Evolutionary conservation across 192 early-diverging fungal genomes (phyloP).

Genomic region (Lobosporangium transversale): DNA sequence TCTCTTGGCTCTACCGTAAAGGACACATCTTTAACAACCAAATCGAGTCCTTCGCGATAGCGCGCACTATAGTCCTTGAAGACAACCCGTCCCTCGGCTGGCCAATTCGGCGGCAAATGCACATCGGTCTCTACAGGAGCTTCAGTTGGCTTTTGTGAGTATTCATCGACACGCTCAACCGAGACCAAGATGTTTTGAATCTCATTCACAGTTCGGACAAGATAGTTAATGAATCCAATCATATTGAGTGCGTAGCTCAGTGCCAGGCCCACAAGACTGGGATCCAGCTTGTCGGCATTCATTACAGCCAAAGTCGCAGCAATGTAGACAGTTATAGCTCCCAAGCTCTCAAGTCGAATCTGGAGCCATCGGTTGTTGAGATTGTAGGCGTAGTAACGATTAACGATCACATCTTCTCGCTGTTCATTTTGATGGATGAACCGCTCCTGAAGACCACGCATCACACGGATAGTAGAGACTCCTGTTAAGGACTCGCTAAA

Average conservation of each 20-base stretch:
- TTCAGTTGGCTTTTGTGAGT: constrained; percentile 80
- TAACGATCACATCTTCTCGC: constrained; percentile 11
- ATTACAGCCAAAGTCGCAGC: constrained; percentile 66
- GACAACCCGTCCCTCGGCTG: constrained; percentile 73
- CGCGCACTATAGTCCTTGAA: constrained; percentile 80
- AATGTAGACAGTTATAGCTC: constrained; percentile 68
- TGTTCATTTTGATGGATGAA: constrained; percentile 24
- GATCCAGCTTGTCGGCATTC: constrained; percentile 60
- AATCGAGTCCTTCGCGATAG: constrained; percentile 81
- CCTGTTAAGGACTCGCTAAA: constrained; percentile 73
- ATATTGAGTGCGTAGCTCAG: constrained; percentile 84
- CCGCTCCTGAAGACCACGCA: constrained; percentile 57
- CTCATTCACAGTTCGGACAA: constrained; percentile 69
- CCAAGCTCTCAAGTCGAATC: constrained; percentile 73
- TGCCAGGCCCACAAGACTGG: constrained; percentile 84
- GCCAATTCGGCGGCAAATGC: constrained; percentile 72
- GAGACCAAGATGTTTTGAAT: constrained; percentile 84
- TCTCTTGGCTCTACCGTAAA: constrained; percentile 42
- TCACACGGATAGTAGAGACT: constrained; percentile 72
- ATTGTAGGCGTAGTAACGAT: constrained; percentile 37
- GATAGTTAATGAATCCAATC: constrained; percentile 74
- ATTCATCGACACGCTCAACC: constrained; percentile 85
- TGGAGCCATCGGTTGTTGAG: constrained; percentile 71
- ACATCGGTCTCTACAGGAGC: constrained; percentile 73
- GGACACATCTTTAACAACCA: constrained; percentile 79